Evolutionary conservation across 768 basidiomycete species (phyloP).

Genomic region (Pulveroboletus sp.): DNA sequence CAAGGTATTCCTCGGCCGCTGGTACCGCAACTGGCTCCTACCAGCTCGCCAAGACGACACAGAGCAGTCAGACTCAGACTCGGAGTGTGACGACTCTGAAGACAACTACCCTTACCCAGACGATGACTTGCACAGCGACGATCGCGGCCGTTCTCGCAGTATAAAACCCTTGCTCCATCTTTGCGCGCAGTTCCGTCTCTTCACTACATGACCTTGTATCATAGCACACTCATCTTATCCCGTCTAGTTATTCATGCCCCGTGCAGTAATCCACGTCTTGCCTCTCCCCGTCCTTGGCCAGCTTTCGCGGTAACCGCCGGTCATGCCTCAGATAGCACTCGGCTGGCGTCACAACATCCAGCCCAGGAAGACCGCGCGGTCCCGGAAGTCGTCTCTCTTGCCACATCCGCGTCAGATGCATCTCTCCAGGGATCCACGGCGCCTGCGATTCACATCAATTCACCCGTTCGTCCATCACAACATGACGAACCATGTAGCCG

Average conservation of each 20-base stretch:
- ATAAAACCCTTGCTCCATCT: slow-evolving; percentile 38
- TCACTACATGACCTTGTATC: slow-evolving; percentile 5
- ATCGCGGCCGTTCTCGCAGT: slow-evolving; percentile 41
- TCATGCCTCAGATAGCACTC: slow-evolving; percentile 37
- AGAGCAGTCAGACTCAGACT: slow-evolving; percentile 34
- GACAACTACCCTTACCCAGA: slow-evolving; percentile 33
- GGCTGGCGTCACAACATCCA: slow-evolving; percentile 35
- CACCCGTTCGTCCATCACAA: no score
- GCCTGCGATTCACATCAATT: slow-evolving; percentile 31
- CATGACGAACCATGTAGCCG: slow-evolving; percentile 44
- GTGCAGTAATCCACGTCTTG: no score
- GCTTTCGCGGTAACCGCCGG: slow-evolving; percentile 28
- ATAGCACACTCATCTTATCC: no score
- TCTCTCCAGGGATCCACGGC: slow-evolving; percentile 37
- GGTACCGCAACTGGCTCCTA: slow-evolving; percentile 67
- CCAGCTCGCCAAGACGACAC: slow-evolving; percentile 28
- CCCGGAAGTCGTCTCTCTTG: slow-evolving; percentile 37
- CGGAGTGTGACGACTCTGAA: slow-evolving; percentile 9
- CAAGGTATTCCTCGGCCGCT: slow-evolving; percentile 72
- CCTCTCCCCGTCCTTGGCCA: neutral
- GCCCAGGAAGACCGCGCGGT: slow-evolving; percentile 37
- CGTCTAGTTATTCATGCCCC: no score
- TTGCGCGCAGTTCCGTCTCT: slow-evolving; percentile 24
- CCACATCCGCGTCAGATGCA: slow-evolving; percentile 33
- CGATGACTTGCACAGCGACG: slow-evolving; percentile 38